Evolutionary conservation across 2,329 filamentous ascomycete genomes (phyloP).

Genomic region (Claviceps pazoutovae): DNA sequence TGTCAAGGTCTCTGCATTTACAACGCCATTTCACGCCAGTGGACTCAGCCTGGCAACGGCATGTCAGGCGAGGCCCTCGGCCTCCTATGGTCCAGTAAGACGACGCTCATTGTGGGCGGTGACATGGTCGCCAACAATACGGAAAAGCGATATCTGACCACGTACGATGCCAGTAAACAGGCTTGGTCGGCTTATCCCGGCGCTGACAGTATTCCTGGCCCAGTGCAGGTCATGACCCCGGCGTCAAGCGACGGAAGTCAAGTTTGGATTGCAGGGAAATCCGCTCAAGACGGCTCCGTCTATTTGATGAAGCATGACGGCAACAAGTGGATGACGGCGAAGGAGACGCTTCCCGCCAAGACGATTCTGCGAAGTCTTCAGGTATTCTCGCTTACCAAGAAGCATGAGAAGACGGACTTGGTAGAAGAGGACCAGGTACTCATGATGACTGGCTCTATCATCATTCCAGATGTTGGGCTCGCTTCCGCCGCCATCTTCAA

Average conservation of each 20-base stretch:
- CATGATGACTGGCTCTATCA: slow-evolving; percentile 72
- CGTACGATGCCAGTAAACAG: slow-evolving; percentile 54
- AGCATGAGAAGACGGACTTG: slow-evolving; percentile 51
- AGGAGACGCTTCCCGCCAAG: slow-evolving; percentile 44
- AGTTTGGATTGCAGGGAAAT: slow-evolving; percentile 71
- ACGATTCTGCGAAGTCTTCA: slow-evolving; percentile 70
- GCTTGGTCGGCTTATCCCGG: slow-evolving; percentile 52
- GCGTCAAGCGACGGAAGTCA: slow-evolving; percentile 59
- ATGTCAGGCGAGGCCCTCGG: slow-evolving; percentile 56
- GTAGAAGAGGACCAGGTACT: slow-evolving; percentile 57
- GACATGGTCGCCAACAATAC: slow-evolving; percentile 56
- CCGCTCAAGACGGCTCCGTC: slow-evolving; percentile 45
- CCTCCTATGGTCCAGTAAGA: slow-evolving; percentile 63
- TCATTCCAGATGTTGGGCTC: slow-evolving; percentile 60
- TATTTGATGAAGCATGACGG: slow-evolving; percentile 79
- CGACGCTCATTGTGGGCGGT: slow-evolving; percentile 63
- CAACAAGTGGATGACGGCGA: slow-evolving; percentile 52
- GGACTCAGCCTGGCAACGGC: slow-evolving; percentile 64
- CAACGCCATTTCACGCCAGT: slow-evolving; percentile 55
- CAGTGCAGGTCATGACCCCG: slow-evolving; percentile 60
- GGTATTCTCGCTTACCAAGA: slow-evolving; percentile 55
- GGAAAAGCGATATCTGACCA: slow-evolving; percentile 48
- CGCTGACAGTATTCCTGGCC: slow-evolving; percentile 58
- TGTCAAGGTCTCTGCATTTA: slow-evolving; percentile 77
- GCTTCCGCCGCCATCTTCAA: slow-evolving; percentile 82